Percentiles rank a stretch among this genome's conserved stretches.
Conservation (phyloP, 2,329 filamentous ascomycete species). For the Hymenotorrendiella dingleyae region DNA sequence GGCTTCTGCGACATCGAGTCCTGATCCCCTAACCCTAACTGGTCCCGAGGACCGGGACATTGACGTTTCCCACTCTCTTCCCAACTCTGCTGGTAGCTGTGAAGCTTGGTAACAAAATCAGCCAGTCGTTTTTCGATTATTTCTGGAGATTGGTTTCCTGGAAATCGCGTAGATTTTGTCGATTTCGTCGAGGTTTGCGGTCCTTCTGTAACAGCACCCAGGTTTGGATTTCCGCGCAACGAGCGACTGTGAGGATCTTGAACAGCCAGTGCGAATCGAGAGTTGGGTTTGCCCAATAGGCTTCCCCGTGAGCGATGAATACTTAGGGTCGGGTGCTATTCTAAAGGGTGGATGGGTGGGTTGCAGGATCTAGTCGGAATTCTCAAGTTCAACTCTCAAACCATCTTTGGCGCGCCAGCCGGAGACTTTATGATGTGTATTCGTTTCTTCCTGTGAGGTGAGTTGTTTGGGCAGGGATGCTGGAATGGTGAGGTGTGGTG, state of each 20-base stretch:
- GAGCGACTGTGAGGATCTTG: constrained; percentile 31
- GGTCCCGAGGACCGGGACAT: constrained; percentile 51
- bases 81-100: constrained; percentile 31
- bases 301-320: constrained; percentile 22
- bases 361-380: constrained; percentile 7
- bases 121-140: constrained; percentile 26
- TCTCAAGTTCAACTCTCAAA: constrained; percentile 14
- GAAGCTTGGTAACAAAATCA: constrained; percentile 31
- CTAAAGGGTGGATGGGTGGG: constrained; percentile 17
- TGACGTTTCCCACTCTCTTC: constrained; percentile 38
- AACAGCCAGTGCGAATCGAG: constrained; percentile 36
- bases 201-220: constrained; percentile 28
- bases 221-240: constrained; percentile 30
- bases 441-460: constrained; percentile 24
- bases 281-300: constrained; percentile 23
- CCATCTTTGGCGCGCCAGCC: constrained; percentile 17
- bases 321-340: constrained; percentile 21
- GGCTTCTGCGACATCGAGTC: constrained; percentile 60
- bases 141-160: constrained; percentile 25
- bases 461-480: constrained; percentile 25
- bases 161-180: constrained; percentile 24
- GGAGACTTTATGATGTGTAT: constrained; percentile 16
- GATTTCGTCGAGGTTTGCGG: constrained; percentile 25
- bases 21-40: constrained; percentile 50
- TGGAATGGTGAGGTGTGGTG: background rate